A percentile compares a stretch with the other conserved stretches of the same genome.
phyloP scores from a whole-genome alignment of 371 early-diverging fungal genomes.

The Phascolomyces articulosus region DNA sequence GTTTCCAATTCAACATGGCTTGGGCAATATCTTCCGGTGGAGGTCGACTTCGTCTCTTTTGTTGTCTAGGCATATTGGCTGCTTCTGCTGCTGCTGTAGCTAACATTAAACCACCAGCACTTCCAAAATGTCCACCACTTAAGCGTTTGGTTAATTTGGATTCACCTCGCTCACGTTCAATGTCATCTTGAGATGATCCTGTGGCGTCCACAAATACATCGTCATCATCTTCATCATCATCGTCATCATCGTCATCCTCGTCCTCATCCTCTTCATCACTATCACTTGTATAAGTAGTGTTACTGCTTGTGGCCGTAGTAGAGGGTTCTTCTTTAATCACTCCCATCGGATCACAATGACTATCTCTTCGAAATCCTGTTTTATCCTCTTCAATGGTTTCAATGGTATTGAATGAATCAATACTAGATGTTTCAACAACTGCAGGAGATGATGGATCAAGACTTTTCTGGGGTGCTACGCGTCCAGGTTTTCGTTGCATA shows the following conservation, averaged over 20 bases:
- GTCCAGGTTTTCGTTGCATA: constrained; percentile 3
- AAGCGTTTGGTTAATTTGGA: constrained; percentile 42
- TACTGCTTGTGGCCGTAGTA: not conserved
- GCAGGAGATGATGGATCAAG: too few species aligned
- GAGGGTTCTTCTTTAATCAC: constrained; percentile 3
- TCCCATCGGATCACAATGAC: constrained; percentile 3
- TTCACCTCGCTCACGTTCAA: constrained; percentile 39
- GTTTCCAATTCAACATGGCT: constrained; percentile 48
- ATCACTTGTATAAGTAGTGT: constrained; percentile 14
- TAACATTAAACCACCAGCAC: constrained; percentile 49
- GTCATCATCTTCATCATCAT: constrained; percentile 26
- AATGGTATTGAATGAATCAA: constrained; percentile 4
- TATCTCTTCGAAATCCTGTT: not conserved
- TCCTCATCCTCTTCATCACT: constrained; percentile 17
- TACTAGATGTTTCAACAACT: constrained; percentile 1
- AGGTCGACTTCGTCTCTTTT: constrained; percentile 24
- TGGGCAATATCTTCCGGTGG: constrained; percentile 40
- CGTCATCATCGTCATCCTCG: constrained; percentile 27
- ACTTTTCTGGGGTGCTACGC: not conserved
- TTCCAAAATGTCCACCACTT: constrained; percentile 53
- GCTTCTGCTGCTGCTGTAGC: constrained; percentile 26
- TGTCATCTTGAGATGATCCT: constrained; percentile 36
- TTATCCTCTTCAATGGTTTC: not conserved
- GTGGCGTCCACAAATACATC: constrained; percentile 50
- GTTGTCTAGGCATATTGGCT: constrained; percentile 9